phyloP scores from a whole-genome alignment of 495 filamentous ascomycete genomes.

The Lindgomyces ingoldianus region DNA sequence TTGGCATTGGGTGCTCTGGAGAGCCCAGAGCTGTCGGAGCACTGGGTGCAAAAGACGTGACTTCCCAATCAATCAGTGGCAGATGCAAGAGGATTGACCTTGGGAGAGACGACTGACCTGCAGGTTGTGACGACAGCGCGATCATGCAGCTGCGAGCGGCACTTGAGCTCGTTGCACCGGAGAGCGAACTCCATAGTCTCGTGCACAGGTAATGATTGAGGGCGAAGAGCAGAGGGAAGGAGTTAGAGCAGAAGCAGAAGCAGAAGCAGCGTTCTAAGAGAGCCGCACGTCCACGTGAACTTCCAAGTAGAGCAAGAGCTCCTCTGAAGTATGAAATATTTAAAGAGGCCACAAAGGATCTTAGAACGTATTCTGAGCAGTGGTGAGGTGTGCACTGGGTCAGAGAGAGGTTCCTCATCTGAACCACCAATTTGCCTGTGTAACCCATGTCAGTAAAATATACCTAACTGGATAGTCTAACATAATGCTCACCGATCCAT shows the following conservation, averaged over 20 bases:
- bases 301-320: not conserved
- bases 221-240: not conserved
- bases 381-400: too few relatives aligned
- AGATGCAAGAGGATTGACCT: not conserved
- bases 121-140: constrained; percentile 89
- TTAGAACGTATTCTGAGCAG: too few relatives aligned
- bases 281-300: too few relatives aligned
- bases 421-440: constrained; percentile 92
- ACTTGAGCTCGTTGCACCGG: constrained; percentile 81
- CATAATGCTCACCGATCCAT: constrained; percentile 60
- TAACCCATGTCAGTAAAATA: constrained; percentile 42
- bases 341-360: too few relatives aligned
- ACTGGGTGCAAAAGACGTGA: constrained; percentile 82
- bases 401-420: constrained; percentile 47
- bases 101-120: constrained; percentile 56
- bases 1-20: constrained; percentile 57
- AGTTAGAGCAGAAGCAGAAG: not conserved
- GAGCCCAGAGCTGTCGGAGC: constrained; percentile 69
- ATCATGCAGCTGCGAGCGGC: constrained; percentile 69
- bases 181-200: constrained; percentile 65
- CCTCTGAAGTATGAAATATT: not conserved
- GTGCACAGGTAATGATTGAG: not conserved
- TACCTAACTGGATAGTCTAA: constrained; percentile 17
- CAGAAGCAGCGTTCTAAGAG: constrained; percentile 3
- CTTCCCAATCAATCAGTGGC: constrained; percentile 49